A percentile compares a stretch with the other conserved stretches of the same genome.
These are phyloP conservation scores for Odonthalia washingtoniensis DNA, from an alignment of 31 red algal genomes.

Conservation along the genomic window DNA sequence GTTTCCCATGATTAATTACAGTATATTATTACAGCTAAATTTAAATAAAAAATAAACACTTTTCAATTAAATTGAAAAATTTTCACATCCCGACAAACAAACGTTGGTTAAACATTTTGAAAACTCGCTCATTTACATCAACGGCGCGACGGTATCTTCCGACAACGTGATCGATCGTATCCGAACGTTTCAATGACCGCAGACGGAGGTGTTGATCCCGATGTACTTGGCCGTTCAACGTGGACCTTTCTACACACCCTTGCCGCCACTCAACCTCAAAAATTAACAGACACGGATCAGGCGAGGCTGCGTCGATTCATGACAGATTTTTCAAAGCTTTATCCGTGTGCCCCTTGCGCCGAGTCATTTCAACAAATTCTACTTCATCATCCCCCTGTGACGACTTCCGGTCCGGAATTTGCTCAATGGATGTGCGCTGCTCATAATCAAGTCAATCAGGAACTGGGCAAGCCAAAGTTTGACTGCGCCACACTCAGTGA, in stretches of 20 bases:
- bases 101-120: too few species aligned
- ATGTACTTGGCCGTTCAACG: conserved; percentile 79
- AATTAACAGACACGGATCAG: conserved; percentile 39
- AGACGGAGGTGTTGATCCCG: conserved; percentile 67
- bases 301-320: conserved; percentile 67
- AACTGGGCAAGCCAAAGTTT: conserved; percentile 76
- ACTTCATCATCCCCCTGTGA: conserved; percentile 50
- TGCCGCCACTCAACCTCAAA: conserved; percentile 67
- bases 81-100: too few species aligned
- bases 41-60: too few species aligned
- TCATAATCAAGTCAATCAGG: conserved; percentile 86
- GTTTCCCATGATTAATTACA: too few species aligned
- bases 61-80: too few species aligned
- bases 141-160: too few species aligned
- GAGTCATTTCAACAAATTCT: conserved; percentile 70
- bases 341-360: conserved; percentile 84
- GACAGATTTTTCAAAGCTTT: conserved; percentile 74
- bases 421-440: conserved; percentile 82
- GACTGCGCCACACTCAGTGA: conserved; percentile 68
- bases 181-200: conserved; percentile 37
- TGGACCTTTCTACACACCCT: conserved; percentile 94
- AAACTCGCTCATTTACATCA: too few species aligned
- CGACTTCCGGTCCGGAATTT: conserved; percentile 49
- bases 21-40: too few species aligned
- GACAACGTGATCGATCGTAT: too few species aligned